A percentile compares a stretch with the other conserved stretches of the same genome.
Conservation (phyloP, 768 basidiomycete genomes). For the Clitopilus passeckerianus region DNA sequence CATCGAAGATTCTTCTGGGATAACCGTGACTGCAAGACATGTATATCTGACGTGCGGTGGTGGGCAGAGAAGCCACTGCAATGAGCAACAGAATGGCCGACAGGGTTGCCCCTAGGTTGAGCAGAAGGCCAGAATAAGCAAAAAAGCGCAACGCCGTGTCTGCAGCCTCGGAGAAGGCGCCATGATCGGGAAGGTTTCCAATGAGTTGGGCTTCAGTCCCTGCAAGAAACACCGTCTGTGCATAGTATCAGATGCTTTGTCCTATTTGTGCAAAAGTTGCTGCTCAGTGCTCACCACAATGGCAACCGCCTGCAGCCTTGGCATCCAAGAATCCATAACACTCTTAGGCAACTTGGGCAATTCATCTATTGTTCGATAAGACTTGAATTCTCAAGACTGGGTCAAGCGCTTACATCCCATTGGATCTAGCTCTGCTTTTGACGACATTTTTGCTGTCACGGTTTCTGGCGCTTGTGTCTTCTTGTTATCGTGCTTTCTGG, state of each 20-base stretch:
- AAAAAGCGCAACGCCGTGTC: conserved; percentile 13
- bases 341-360: conserved; percentile 13
- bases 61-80: conserved; percentile 15
- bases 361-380: conserved; percentile 7
- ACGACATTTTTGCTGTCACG: not conserved
- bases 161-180: not conserved
- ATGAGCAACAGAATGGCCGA: conserved; percentile 17
- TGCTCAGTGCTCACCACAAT: conserved; percentile 10
- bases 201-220: conserved; percentile 14
- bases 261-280: not conserved
- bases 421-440: not conserved
- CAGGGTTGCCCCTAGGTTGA: conserved; percentile 16
- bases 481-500: not conserved
- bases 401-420: conserved; percentile 1
- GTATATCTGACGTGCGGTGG: conserved; percentile 15
- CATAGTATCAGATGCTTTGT: not conserved
- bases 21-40: conserved; percentile 13
- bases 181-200: conserved; percentile 6
- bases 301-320: conserved; percentile 14
- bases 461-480: not conserved
- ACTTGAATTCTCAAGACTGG: too few relatives aligned
- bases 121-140: conserved; percentile 13
- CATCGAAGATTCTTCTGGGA: conserved; percentile 11
- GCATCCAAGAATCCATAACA: conserved; percentile 16
- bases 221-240: conserved; percentile 14